Evolutionary conservation across 2,329 filamentous ascomycete species (phyloP).

Genomic region (Pseudogymnoascus sp.): DNA sequence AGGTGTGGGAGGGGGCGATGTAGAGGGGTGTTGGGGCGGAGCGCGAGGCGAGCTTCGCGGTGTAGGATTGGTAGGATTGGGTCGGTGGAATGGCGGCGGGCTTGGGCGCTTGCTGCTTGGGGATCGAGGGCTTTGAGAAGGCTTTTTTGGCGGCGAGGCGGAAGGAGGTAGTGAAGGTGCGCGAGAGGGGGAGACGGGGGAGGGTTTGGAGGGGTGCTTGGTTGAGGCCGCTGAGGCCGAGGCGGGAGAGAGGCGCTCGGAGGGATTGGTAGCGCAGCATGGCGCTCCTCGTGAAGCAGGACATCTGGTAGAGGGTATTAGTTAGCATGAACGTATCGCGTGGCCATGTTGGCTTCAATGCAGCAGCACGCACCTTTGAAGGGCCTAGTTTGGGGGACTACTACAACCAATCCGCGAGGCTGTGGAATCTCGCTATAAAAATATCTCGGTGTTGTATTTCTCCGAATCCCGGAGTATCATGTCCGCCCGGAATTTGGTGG

Average conservation of each 20-base stretch:
- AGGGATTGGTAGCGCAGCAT: slow-evolving; percentile 20
- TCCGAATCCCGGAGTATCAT: slow-evolving; percentile 7
- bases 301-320: slow-evolving; percentile 24
- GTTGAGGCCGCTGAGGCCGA: not conserved
- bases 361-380: not conserved
- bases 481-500: slow-evolving; percentile 6
- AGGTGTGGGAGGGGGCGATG: slow-evolving; percentile 55
- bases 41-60: slow-evolving; percentile 48
- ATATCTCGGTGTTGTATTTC: slow-evolving; percentile 1
- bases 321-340: not conserved
- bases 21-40: slow-evolving; percentile 54
- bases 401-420: not conserved
- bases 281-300: slow-evolving; percentile 31
- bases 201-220: slow-evolving; percentile 10
- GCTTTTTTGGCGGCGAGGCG: slow-evolving; percentile 18
- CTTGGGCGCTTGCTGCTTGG: slow-evolving; percentile 8
- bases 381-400: not conserved
- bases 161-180: slow-evolving; percentile 19
- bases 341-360: not conserved
- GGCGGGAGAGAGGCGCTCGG: slow-evolving; percentile 14
- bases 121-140: not conserved
- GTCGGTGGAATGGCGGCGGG: not conserved
- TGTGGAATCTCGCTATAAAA: slow-evolving; percentile 1
- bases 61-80: slow-evolving; percentile 38
- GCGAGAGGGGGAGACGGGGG: slow-evolving; percentile 15